Conservation (phyloP, 164 flowering plant species). For the Aristolochia contorta region DNA sequence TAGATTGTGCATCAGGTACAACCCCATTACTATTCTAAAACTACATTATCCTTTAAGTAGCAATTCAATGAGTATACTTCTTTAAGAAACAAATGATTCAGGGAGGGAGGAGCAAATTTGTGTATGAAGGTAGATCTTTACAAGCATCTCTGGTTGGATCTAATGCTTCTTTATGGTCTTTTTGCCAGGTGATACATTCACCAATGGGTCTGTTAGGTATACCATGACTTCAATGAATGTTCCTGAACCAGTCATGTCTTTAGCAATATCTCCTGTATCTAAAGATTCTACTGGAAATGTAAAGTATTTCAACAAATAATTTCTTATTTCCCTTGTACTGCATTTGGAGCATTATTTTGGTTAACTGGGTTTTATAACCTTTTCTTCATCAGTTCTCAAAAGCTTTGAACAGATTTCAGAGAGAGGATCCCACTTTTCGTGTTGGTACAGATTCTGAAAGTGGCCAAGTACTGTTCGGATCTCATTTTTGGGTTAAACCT, state of each 20-base stretch:
- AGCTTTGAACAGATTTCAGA: conserved; percentile 97
- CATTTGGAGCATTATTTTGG: neutral
- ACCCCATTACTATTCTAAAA: too few species aligned
- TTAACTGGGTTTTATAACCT: conserved; percentile 6
- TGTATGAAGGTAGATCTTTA: too few species aligned
- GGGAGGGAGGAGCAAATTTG: too few species aligned
- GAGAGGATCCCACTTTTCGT: conserved; percentile 98
- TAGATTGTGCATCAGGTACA: conserved; percentile 97
- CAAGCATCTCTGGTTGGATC: too few species aligned
- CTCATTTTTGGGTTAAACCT: conserved; percentile 1
- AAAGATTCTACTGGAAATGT: conserved; percentile 98
- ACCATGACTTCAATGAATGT: conserved; percentile 99
- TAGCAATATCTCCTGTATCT: conserved; percentile 91
- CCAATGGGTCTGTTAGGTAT: conserved; percentile 86
- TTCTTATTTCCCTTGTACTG: neutral
- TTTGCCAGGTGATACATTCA: conserved; percentile 87
- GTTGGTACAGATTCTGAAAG: conserved; percentile 97
- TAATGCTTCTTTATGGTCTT: neutral
- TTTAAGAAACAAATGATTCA: too few species aligned
- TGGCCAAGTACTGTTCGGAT: conserved; percentile 59
- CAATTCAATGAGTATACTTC: too few species aligned
- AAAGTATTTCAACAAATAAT: conserved; percentile 12
- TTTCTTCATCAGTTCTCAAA: conserved; percentile 71
- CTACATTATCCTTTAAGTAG: too few species aligned
- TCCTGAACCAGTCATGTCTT: conserved; percentile 99